A percentile compares a stretch with the other conserved stretches of the same genome.
phyloP scores from a whole-genome alignment of 2,329 filamentous ascomycete species.

The Scytalidium lignicola region DNA sequence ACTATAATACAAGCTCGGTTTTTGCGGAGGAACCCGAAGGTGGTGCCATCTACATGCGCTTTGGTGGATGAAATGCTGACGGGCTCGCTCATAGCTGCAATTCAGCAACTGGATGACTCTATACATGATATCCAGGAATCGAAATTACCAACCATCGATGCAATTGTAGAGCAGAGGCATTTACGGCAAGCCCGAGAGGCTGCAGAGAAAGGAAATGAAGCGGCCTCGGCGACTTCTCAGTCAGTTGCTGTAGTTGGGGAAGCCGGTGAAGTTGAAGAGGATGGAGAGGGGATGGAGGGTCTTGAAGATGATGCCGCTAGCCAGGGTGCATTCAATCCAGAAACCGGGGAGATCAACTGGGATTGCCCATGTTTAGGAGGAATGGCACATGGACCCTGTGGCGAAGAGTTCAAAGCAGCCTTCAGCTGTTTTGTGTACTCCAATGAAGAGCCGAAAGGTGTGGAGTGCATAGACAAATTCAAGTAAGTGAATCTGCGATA shows the following conservation, averaged over 20 bases:
- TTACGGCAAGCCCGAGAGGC: slow-evolving; percentile 23
- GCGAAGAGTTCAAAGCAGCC: slow-evolving; percentile 88
- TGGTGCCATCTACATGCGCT: slow-evolving; percentile 40
- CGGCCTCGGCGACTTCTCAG: slow-evolving; percentile 8
- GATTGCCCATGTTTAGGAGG: slow-evolving; percentile 96
- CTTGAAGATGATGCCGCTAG: slow-evolving; percentile 78
- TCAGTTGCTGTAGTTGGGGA: slow-evolving; percentile 13
- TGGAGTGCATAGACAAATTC: slow-evolving; percentile 97
- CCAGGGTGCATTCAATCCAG: slow-evolving; percentile 93
- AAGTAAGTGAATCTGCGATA: slow-evolving; percentile 58
- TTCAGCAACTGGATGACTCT: slow-evolving; percentile 30
- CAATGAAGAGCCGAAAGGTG: slow-evolving; percentile 90
- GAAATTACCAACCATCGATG: slow-evolving; percentile 60
- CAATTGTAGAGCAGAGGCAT: slow-evolving; percentile 60
- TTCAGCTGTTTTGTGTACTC: slow-evolving; percentile 99
- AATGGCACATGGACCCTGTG: slow-evolving; percentile 95
- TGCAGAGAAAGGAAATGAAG: slow-evolving; percentile 19
- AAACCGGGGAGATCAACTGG: slow-evolving; percentile 99
- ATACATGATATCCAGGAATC: slow-evolving; percentile 36
- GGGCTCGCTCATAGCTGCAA: slow-evolving; percentile 14
- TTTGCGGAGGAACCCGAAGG: slow-evolving; percentile 80
- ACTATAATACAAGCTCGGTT: slow-evolving; percentile 83
- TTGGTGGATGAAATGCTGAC: slow-evolving; percentile 13
- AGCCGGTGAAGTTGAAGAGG: slow-evolving; percentile 13
- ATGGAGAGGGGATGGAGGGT: slow-evolving; percentile 39